Percentiles rank a stretch among this genome's conserved stretches.
phyloP scores from a whole-genome alignment of 192 early-diverging fungal species.

The Thamnidium elegans region DNA sequence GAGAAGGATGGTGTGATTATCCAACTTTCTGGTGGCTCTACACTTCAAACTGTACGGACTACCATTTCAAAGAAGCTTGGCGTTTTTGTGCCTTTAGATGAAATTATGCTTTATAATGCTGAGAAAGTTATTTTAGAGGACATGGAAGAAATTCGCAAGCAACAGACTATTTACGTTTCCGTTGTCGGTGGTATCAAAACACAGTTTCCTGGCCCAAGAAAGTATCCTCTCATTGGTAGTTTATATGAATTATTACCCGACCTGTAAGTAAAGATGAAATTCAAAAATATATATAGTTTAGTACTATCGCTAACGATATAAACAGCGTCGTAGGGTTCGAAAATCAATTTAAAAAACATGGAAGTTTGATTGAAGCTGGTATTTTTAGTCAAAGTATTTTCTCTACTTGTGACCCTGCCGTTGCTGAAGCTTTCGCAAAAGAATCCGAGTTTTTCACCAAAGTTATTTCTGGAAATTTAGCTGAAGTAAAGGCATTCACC shows the following conservation, averaged over 20 bases:
- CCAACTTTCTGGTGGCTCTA: conserved; percentile 15
- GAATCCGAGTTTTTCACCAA: conserved; percentile 56
- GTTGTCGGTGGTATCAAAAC: conserved; percentile 7
- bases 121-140: conserved; percentile 1
- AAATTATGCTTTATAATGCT: conserved; percentile 5
- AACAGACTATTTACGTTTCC: conserved; percentile 16
- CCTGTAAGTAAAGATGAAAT: conserved; percentile 5
- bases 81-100: not conserved
- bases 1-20: conserved; percentile 21
- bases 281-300: no score
- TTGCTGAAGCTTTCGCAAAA: conserved; percentile 40
- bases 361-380: conserved; percentile 33
- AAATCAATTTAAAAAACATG: conserved; percentile 38
- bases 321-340: not conserved
- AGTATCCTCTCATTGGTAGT: conserved; percentile 24
- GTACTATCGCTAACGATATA: not conserved
- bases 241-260: conserved; percentile 26
- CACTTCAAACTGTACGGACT: conserved; percentile 14
- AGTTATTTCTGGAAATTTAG: conserved; percentile 29
- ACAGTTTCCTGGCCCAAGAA: conserved; percentile 5
- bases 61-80: conserved; percentile 19
- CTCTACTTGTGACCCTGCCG: conserved; percentile 39
- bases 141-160: conserved; percentile 17
- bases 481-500: conserved; percentile 44
- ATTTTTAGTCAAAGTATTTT: conserved; percentile 7